A percentile compares a stretch with the other conserved stretches of the same genome.
These are phyloP conservation scores for Ganoderma sp. DNA, from an alignment of 1,284 basidiomycete genomes.

Conservation along the genomic window DNA sequence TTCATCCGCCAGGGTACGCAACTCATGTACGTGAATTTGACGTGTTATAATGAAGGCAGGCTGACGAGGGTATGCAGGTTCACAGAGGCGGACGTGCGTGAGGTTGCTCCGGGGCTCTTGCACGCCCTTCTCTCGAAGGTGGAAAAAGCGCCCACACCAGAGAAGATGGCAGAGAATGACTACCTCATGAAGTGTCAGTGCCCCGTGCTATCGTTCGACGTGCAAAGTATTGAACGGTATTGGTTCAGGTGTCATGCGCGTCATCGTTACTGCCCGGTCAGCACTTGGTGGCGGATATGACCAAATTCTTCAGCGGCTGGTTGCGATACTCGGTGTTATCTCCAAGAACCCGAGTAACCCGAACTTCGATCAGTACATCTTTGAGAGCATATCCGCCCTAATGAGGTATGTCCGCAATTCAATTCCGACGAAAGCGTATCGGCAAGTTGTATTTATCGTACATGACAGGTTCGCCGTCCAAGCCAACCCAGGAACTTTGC, in stretches of 20 bases:
- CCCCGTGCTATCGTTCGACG: background rate
- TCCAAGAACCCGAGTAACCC: slow-evolving; percentile 98
- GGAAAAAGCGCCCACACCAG: slow-evolving; percentile 82
- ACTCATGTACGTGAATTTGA: slow-evolving; percentile 44
- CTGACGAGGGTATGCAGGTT: slow-evolving; percentile 59
- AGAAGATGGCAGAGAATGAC: slow-evolving; percentile 98
- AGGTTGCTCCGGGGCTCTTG: slow-evolving; percentile 79
- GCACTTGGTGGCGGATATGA: slow-evolving; percentile 74
- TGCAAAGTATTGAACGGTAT: slow-evolving; percentile 3
- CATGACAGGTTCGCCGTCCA: slow-evolving; percentile 78
- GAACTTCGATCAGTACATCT: slow-evolving; percentile 96
- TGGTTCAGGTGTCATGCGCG: slow-evolving; percentile 83
- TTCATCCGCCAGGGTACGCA: slow-evolving; percentile 83
- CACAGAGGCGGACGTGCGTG: slow-evolving; percentile 83
- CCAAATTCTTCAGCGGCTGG: slow-evolving; percentile 76
- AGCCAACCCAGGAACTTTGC: slow-evolving; percentile 68
- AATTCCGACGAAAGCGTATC: background rate
- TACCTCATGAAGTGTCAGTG: slow-evolving; percentile 92
- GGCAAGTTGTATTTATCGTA: background rate
- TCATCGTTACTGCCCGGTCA: slow-evolving; percentile 89
- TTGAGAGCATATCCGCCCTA: slow-evolving; percentile 92
- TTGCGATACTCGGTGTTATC: slow-evolving; percentile 84
- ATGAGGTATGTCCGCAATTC: slow-evolving; percentile 63
- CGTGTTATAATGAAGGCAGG: background rate
- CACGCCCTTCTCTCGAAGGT: slow-evolving; percentile 84